These are phyloP conservation scores for Sporisorium graminicola DNA, from an alignment of 1,284 basidiomycete species.

Conservation along the genomic window DNA sequence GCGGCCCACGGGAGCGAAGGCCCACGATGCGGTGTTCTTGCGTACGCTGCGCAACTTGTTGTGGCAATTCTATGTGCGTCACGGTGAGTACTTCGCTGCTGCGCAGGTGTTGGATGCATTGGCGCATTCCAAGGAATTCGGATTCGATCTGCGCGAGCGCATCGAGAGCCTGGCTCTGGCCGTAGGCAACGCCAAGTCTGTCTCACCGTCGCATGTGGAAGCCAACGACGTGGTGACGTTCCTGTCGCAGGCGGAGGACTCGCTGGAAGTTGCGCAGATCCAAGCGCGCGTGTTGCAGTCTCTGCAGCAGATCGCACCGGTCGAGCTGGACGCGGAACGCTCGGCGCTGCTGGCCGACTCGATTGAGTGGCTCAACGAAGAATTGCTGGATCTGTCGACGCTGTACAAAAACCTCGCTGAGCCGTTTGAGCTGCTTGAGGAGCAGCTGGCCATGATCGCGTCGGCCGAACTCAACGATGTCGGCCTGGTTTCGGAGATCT, in stretches of 20 bases:
- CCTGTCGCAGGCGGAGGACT: conserved; percentile 91
- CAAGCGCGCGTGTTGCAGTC: conserved; percentile 80
- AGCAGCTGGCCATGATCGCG: conserved; percentile 91
- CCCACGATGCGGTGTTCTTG: conserved; percentile 35
- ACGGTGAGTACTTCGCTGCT: conserved; percentile 80
- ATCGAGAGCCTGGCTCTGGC: conserved; percentile 75
- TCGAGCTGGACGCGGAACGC: conserved; percentile 73
- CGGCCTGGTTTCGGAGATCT: conserved; percentile 83
- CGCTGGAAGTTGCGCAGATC: conserved; percentile 95
- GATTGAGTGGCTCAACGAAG: conserved; percentile 72
- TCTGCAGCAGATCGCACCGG: conserved; percentile 64
- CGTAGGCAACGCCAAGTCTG: conserved; percentile 87
- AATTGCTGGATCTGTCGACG: conserved; percentile 73
- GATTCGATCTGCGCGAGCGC: conserved; percentile 58
- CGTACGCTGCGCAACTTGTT: conserved; percentile 80
- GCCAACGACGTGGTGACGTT: conserved; percentile 89
- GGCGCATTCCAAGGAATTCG: conserved; percentile 85
- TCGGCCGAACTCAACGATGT: conserved; percentile 92
- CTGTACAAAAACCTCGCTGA: conserved; percentile 90
- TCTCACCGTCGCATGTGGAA: conserved; percentile 71
- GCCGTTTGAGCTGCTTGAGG: conserved; percentile 84
- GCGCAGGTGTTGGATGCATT: conserved; percentile 87
- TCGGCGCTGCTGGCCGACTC: conserved; percentile 72
- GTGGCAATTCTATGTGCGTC: conserved; percentile 91
- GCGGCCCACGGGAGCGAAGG: conserved; percentile 76